These are phyloP conservation scores for Vigna nakashimae DNA, from an alignment of 306 rosid species.

Conservation along the genomic window DNA sequence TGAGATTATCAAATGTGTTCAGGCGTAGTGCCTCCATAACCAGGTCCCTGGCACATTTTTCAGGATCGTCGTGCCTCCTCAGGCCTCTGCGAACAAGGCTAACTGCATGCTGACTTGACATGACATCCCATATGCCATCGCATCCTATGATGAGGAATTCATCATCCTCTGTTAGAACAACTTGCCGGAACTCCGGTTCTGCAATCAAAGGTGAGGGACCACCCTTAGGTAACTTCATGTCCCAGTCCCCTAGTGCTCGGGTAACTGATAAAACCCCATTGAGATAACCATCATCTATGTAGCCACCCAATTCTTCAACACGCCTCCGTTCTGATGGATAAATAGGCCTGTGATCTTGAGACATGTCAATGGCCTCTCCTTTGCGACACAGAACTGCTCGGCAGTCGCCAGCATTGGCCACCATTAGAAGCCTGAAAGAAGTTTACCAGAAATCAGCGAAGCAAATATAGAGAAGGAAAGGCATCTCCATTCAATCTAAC, in stretches of 20 bases:
- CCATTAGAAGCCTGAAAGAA: conserved; percentile 79
- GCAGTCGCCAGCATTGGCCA: conserved; percentile 97
- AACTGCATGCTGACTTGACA: conserved; percentile 93
- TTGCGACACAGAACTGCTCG: conserved; percentile 93
- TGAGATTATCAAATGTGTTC: conserved; percentile 84
- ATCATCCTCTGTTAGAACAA: conserved; percentile 81
- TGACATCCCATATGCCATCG: conserved; percentile 95
- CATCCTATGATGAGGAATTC: conserved; percentile 97
- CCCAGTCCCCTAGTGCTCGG: conserved; percentile 98
- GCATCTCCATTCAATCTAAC: not conserved
- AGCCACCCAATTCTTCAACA: conserved; percentile 84
- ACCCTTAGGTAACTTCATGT: conserved; percentile 85
- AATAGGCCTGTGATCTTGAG: conserved; percentile 89
- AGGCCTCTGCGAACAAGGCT: conserved; percentile 80
- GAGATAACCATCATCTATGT: conserved; percentile 83
- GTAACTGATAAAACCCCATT: conserved; percentile 87
- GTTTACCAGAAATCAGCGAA: conserved; percentile 38
- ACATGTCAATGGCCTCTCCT: conserved; percentile 95
- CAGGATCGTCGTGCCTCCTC: conserved; percentile 79
- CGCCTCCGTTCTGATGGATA: conserved; percentile 76
- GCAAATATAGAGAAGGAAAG: conserved; percentile 20
- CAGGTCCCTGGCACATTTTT: conserved; percentile 83
- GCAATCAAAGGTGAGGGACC: conserved; percentile 86
- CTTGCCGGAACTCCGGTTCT: conserved; percentile 82
- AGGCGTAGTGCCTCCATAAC: conserved; percentile 85